These are phyloP conservation scores for Sodiomyces alkalinus DNA, from an alignment of 2,329 filamentous ascomycete species.

Conservation along the genomic window DNA sequence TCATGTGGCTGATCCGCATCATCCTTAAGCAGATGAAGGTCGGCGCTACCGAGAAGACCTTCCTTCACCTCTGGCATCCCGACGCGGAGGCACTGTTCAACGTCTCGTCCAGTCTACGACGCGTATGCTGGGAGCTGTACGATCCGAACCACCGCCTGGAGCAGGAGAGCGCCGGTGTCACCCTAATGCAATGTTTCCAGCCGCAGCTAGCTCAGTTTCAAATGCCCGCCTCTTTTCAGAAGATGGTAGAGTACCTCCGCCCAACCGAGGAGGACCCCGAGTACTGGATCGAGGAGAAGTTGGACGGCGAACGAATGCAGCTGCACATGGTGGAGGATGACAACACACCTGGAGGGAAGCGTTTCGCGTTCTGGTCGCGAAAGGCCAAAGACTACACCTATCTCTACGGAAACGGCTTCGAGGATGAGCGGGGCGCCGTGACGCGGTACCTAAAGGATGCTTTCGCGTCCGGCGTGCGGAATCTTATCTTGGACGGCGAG, in stretches of 20 bases:
- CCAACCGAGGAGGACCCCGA: conserved; percentile 53
- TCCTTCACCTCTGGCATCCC: conserved; percentile 70
- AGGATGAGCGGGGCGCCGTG: conserved; percentile 60
- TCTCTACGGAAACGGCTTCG: conserved; percentile 66
- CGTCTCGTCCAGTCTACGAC: conserved; percentile 75
- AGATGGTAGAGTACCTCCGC: conserved; percentile 56
- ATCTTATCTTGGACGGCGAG: conserved; percentile 86
- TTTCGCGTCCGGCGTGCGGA: conserved; percentile 64
- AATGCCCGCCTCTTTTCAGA: conserved; percentile 60
- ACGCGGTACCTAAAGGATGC: conserved; percentile 67
- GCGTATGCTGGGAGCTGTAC: conserved; percentile 88
- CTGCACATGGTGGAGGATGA: conserved; percentile 75
- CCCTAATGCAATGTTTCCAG: conserved; percentile 89
- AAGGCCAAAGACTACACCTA: conserved; percentile 96
- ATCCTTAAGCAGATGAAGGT: conserved; percentile 66
- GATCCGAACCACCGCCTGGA: conserved; percentile 60
- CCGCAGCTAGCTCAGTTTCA: conserved; percentile 91
- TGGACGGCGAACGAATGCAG: conserved; percentile 95
- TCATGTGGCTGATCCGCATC: conserved; percentile 91
- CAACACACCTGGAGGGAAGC: conserved; percentile 48
- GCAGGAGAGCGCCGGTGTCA: conserved; percentile 58
- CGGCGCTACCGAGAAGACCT: conserved; percentile 72
- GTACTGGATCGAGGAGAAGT: conserved; percentile 97
- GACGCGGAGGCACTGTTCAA: conserved; percentile 70
- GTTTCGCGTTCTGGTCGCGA: conserved; percentile 83